These are phyloP conservation scores for Aureobasidium melanogenum DNA, from an alignment of 2,329 filamentous ascomycete genomes.

Conservation along the genomic window DNA sequence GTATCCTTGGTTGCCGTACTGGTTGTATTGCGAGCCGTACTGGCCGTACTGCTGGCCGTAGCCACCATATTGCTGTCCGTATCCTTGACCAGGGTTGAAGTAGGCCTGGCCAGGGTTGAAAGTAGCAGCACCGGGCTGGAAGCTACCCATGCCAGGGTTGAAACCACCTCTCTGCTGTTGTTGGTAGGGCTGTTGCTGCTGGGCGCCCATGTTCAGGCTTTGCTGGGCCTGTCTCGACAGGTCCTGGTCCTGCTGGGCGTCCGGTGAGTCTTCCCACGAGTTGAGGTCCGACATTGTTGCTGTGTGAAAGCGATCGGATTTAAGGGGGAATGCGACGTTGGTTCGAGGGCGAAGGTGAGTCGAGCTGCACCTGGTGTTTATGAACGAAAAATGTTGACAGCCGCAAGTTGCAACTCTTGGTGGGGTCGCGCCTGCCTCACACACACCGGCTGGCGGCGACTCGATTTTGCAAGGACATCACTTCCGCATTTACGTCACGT, in stretches of 20 bases:
- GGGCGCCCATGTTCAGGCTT: conserved; percentile 23
- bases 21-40: conserved; percentile 18
- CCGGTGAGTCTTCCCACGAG: conserved; percentile 71
- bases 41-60: conserved; percentile 19
- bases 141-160: conserved; percentile 20
- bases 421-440: neutral
- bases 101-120: conserved; percentile 30
- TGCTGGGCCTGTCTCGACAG: conserved; percentile 31
- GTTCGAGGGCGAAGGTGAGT: neutral
- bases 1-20: conserved; percentile 29
- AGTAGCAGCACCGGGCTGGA: conserved; percentile 27
- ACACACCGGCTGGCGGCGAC: neutral
- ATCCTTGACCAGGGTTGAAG: conserved; percentile 26
- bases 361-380: neutral
- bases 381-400: neutral
- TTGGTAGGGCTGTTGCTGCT: conserved; percentile 9
- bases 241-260: conserved; percentile 31
- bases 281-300: conserved; percentile 72
- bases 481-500: neutral
- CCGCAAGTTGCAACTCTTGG: neutral
- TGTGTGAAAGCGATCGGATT: neutral
- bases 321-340: neutral
- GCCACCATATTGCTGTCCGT: conserved; percentile 26
- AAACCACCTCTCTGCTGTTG: conserved; percentile 17
- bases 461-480: neutral